A percentile compares a stretch with the other conserved stretches of the same genome.
Evolutionary conservation across 495 filamentous ascomycete genomes (phyloP).

Genomic region (Entonaema liquescens): DNA sequence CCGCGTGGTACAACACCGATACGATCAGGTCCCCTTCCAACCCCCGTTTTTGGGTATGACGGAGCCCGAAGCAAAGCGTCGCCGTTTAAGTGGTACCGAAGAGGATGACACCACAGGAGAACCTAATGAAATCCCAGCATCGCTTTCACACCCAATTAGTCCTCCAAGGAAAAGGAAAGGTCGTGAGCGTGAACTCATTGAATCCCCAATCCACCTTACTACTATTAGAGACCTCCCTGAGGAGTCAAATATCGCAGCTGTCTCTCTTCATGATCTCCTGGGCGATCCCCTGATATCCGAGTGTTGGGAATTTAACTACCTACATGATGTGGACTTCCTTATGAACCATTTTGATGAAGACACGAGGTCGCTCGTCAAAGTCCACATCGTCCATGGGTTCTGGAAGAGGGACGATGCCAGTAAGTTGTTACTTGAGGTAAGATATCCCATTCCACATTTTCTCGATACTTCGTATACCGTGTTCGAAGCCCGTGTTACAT

Average conservation of each 20-base stretch:
- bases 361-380: slow-evolving; percentile 66
- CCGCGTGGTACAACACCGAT: neutral
- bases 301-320: slow-evolving; percentile 91
- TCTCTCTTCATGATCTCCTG: slow-evolving; percentile 75
- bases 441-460: slow-evolving; percentile 5
- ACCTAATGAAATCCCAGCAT: slow-evolving; percentile 19
- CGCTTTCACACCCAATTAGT: slow-evolving; percentile 52
- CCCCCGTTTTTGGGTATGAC: slow-evolving; percentile 19
- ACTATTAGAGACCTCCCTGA: slow-evolving; percentile 70
- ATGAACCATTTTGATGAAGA: slow-evolving; percentile 73
- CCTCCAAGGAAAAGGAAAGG: slow-evolving; percentile 49
- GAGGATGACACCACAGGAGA: neutral
- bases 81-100: slow-evolving; percentile 16
- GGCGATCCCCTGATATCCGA: slow-evolving; percentile 83
- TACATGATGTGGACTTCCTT: slow-evolving; percentile 81
- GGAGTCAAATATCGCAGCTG: slow-evolving; percentile 70
- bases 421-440: slow-evolving; percentile 68
- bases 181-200: slow-evolving; percentile 28
- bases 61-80: slow-evolving; percentile 41
- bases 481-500: neutral
- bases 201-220: slow-evolving; percentile 80
- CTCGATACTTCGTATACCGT: neutral
- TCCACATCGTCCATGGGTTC: slow-evolving; percentile 86
- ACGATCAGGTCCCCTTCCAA: neutral
- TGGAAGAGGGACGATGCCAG: slow-evolving; percentile 79